Evolutionary conservation across 169 alveolate species (phyloP).

Genomic region (Cryptosporidium xiaoi): DNA sequence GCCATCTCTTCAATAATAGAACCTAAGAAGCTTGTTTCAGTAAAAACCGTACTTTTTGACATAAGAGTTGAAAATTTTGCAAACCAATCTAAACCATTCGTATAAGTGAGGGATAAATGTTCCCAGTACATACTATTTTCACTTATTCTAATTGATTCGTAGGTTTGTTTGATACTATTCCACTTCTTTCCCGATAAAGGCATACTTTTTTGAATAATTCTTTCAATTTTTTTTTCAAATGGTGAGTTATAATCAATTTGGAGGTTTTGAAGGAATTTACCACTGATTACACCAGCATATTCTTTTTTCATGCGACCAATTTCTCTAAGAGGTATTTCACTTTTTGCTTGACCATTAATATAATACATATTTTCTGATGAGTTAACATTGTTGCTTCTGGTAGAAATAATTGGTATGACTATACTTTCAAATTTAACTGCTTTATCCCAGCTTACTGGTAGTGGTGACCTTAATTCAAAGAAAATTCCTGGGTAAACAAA

Average conservation of each 20-base stretch:
- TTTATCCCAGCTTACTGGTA: constrained; percentile 54
- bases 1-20: constrained; percentile 3
- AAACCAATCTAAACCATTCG: constrained; percentile 72
- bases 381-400: background rate
- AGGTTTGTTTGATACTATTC: background rate
- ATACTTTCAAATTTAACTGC: background rate
- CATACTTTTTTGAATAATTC: constrained; percentile 18
- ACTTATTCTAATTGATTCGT: constrained; percentile 16
- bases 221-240: background rate
- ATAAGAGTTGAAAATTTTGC: background rate
- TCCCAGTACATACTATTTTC: constrained; percentile 28
- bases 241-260: background rate
- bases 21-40: constrained; percentile 5
- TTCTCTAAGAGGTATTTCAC: constrained; percentile 30
- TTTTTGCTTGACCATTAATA: constrained; percentile 36
- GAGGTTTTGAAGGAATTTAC: background rate
- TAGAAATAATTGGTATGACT: constrained; percentile 22
- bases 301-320: background rate
- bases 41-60: constrained; percentile 27
- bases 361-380: background rate
- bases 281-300: background rate
- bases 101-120: constrained; percentile 20
- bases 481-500: constrained; percentile 52
- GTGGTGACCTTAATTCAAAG: constrained; percentile 55
- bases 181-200: constrained; percentile 25